A percentile compares a stretch with the other conserved stretches of the same genome.
Evolutionary conservation across 352 stramenopile species (phyloP).

Genomic region (Phytopythium litorale): DNA sequence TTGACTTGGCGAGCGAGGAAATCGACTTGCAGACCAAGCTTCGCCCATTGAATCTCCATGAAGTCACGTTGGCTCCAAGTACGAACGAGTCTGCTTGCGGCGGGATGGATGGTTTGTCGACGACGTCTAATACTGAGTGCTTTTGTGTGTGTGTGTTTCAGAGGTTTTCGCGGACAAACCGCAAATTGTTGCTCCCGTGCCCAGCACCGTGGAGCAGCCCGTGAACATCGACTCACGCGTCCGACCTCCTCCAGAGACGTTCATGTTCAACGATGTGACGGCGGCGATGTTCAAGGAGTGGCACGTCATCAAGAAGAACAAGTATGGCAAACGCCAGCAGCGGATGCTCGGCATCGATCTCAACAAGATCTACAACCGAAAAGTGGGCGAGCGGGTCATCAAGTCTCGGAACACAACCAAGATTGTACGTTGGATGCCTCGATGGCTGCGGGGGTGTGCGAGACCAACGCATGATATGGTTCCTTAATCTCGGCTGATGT

Average conservation of each 20-base stretch:
- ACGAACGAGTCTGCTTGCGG: constrained; percentile 13
- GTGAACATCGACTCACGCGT: constrained; percentile 59
- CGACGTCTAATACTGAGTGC: not conserved
- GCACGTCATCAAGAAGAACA: constrained; percentile 91
- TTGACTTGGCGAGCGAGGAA: constrained; percentile 79
- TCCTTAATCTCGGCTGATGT: constrained; percentile 1
- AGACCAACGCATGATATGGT: not conserved
- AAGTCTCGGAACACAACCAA: constrained; percentile 87
- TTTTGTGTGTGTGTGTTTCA: constrained; percentile 17
- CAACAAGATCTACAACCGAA: constrained; percentile 90
- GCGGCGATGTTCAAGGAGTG: constrained; percentile 90
- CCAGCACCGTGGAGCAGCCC: constrained; percentile 61
- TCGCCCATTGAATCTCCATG: constrained; percentile 77
- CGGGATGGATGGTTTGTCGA: not conserved
- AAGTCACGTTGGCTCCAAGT: constrained; percentile 86
- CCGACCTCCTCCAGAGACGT: constrained; percentile 77
- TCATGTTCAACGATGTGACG: constrained; percentile 91
- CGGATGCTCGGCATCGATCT: constrained; percentile 86
- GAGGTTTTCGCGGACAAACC: constrained; percentile 85
- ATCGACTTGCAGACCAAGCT: constrained; percentile 89
- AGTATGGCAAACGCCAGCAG: constrained; percentile 88
- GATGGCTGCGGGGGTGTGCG: not conserved
- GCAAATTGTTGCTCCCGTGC: constrained; percentile 64
- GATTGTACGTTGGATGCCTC: constrained; percentile 57
- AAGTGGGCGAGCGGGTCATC: constrained; percentile 88